A percentile compares a stretch with the other conserved stretches of the same genome.
Evolutionary conservation across 441 rosid genomes (phyloP).

Genomic region (Francoa sonchifolia): DNA sequence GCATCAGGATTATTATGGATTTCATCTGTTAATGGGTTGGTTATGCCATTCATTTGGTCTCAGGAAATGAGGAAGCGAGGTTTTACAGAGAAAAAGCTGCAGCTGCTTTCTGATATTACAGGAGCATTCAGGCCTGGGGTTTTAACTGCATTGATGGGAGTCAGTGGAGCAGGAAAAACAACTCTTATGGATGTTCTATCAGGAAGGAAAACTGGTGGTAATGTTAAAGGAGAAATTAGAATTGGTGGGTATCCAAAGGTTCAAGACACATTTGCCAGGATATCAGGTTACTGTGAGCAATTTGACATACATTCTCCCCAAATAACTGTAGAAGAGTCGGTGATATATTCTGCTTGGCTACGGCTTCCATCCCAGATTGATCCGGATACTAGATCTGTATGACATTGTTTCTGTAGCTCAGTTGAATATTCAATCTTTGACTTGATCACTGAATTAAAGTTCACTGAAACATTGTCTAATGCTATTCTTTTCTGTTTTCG

Average conservation of each 20-base stretch:
- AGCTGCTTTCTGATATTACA: conserved; percentile 55
- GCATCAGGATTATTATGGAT: too few species aligned
- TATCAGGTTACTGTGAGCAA: conserved; percentile 93
- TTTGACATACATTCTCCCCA: conserved; percentile 84
- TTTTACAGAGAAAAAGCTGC: conserved; percentile 50
- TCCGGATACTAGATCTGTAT: too few species aligned
- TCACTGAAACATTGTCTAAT: not conserved
- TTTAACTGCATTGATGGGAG: conserved; percentile 91
- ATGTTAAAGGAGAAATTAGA: conserved; percentile 68
- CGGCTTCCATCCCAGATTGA: conserved; percentile 12
- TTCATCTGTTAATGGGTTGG: conserved; percentile 5
- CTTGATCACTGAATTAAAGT: too few species aligned
- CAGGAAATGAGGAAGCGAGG: conserved; percentile 94
- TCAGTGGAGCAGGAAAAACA: conserved; percentile 96
- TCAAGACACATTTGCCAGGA: conserved; percentile 89
- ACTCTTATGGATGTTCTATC: conserved; percentile 94
- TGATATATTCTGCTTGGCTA: conserved; percentile 81
- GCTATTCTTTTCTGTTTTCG: not conserved
- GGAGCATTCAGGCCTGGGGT: conserved; percentile 87
- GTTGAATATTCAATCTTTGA: too few species aligned
- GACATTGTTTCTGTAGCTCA: too few species aligned
- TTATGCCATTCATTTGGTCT: not conserved
- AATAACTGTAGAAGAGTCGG: conserved; percentile 72
- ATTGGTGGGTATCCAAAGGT: conserved; percentile 73
- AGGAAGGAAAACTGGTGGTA: conserved; percentile 83